A percentile compares a stretch with the other conserved stretches of the same genome.
phyloP scores from a whole-genome alignment of 257 asterid species.

The Scutellaria galericulata region DNA sequence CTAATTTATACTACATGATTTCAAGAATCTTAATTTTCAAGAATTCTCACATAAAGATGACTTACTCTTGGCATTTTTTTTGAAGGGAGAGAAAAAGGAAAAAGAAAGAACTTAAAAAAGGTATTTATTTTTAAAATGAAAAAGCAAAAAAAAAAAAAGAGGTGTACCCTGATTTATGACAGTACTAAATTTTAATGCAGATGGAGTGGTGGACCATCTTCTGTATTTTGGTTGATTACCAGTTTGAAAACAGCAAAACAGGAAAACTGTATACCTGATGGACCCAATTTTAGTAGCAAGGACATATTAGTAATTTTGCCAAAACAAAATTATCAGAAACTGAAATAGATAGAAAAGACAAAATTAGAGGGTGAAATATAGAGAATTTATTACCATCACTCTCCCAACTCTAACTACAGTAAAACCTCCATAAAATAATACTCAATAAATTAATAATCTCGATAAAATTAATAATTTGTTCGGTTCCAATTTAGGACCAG shows the following conservation, averaged over 20 bases:
- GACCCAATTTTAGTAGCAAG: constrained; percentile 20
- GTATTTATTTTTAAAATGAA: not conserved
- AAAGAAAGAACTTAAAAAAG: not conserved
- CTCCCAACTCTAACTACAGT: no score
- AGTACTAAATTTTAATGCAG: constrained; percentile 28
- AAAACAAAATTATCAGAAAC: not conserved
- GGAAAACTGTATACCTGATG: not conserved
- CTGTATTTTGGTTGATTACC: constrained; percentile 26
- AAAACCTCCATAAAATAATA: no score
- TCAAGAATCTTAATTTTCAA: not conserved
- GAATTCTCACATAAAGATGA: not conserved
- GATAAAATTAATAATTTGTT: no score
- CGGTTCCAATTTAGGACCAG: no score
- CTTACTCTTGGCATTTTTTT: not conserved
- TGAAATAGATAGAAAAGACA: no score
- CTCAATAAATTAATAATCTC: no score
- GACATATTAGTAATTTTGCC: not conserved
- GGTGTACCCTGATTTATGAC: constrained; percentile 26
- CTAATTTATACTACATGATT: not conserved
- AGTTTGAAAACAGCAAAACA: constrained; percentile 23
- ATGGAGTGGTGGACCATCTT: constrained; percentile 42
- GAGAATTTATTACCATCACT: no score
- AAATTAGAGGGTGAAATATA: no score
- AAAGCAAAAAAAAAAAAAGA: not conserved
- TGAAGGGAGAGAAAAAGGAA: not conserved